Percentiles rank a stretch among this genome's conserved stretches.
phyloP scores from a whole-genome alignment of 1,284 basidiomycete species.

The Anthracocystis panici-leucophaei region DNA sequence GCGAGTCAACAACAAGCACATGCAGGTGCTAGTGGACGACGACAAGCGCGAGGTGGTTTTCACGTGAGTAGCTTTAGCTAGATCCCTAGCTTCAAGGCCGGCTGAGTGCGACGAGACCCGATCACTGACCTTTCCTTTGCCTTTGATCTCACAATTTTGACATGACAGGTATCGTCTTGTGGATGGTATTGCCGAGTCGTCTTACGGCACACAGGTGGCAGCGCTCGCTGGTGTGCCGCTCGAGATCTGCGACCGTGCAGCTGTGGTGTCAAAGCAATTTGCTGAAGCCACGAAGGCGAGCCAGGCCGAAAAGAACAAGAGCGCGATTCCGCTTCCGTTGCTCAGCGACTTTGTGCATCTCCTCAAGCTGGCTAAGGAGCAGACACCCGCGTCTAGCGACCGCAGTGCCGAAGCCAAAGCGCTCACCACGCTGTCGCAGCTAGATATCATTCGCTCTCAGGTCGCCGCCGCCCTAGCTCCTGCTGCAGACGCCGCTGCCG shows the following conservation, averaged over 20 bases:
- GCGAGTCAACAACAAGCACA: slow-evolving; percentile 68
- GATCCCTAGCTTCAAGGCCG: neutral
- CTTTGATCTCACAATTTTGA: neutral
- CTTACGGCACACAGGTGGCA: slow-evolving; percentile 76
- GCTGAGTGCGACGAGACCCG: too few species aligned
- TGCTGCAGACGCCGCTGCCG: slow-evolving; percentile 2
- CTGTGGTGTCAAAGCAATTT: slow-evolving; percentile 61
- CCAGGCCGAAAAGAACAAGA: slow-evolving; percentile 59
- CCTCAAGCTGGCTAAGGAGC: slow-evolving; percentile 46
- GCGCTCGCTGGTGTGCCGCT: slow-evolving; percentile 66
- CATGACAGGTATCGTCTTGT: slow-evolving; percentile 62
- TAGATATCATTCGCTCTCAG: slow-evolving; percentile 57
- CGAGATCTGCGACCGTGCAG: slow-evolving; percentile 65
- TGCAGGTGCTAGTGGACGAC: slow-evolving; percentile 68
- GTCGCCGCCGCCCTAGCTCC: slow-evolving; percentile 28
- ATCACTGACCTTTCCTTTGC: slow-evolving; percentile 4
- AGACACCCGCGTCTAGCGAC: slow-evolving; percentile 25
- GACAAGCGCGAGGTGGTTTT: slow-evolving; percentile 65
- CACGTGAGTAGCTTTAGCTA: slow-evolving; percentile 48
- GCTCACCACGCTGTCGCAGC: slow-evolving; percentile 45
- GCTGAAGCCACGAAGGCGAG: slow-evolving; percentile 51
- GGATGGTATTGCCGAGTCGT: slow-evolving; percentile 81
- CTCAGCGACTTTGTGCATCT: slow-evolving; percentile 67
- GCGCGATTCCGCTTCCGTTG: slow-evolving; percentile 56
- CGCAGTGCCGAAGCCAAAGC: slow-evolving; percentile 31